Base-by-base conservation (phyloP, 441 rosid genomes). In the Jatropha podagrica region DNA sequence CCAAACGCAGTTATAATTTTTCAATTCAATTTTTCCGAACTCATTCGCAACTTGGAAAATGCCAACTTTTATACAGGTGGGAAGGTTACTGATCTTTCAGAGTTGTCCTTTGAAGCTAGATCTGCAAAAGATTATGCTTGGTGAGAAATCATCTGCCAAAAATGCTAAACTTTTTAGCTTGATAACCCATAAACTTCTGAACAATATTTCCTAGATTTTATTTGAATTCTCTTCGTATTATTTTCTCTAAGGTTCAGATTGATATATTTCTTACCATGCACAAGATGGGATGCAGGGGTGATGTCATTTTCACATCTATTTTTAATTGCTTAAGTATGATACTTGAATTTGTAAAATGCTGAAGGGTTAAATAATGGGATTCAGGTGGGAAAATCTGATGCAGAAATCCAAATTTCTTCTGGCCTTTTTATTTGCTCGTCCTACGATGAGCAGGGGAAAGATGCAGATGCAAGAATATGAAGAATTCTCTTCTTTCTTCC, bases 71-170 rank as follows among this genome's bases (percentile, higher is more conserved):
- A 56, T 72, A 76, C 87, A 88, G 95, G 82, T 78, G 72, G 77
- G 37, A 81, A 74, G 75, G 77, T 79, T 42, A 77, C 76, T 40
- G 87, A 84, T 83, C 70, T 80, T 48, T 77, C 89, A 73, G 81
- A 84, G 59, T 64, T 87, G 82, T 78, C 80, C 72, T 91, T 87
- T 69, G 95, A 91, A 83, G 93, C 93, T 65, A 83, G 76, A 69
- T 91, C 95, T 61, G 81, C 88, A 49, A 91, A 86, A 86, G 95
- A 91, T 72, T 76, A 81, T 72, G 93, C 93, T 72, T 91, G 95
- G 95, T 88, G 79, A 85, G 86, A 40, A 48, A 74, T 49, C 41
- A 54, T 48, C 62, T 77, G 10, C 41, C 69, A 59, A 46, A 6
- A 51, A 60, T 66, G 73, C 62, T 14, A 3, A 71, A 67, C 26